A percentile compares a stretch with the other conserved stretches of the same genome.
These are phyloP conservation scores for Boletus rubropictus DNA, from an alignment of 768 basidiomycete species.

Conservation along the genomic window DNA sequence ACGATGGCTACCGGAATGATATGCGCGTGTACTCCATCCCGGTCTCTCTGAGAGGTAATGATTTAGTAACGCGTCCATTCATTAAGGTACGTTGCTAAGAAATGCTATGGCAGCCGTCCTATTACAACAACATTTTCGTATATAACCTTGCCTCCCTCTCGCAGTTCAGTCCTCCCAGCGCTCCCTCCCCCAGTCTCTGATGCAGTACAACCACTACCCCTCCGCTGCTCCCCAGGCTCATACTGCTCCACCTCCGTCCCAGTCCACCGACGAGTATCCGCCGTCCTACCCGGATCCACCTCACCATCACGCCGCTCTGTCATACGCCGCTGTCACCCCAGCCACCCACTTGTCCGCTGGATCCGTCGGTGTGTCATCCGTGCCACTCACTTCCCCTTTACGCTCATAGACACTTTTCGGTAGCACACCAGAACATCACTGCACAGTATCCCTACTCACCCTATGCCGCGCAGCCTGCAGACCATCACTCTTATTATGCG, in stretches of 20 bases:
- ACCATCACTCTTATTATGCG: slow-evolving; percentile 25
- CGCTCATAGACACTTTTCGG: slow-evolving; percentile 8
- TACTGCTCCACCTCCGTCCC: slow-evolving; percentile 15
- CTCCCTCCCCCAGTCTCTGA: slow-evolving; percentile 8
- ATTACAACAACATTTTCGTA: slow-evolving; percentile 31
- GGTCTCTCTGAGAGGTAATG: slow-evolving; percentile 32
- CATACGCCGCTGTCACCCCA: slow-evolving; percentile 25
- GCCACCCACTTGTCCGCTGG: slow-evolving; percentile 17
- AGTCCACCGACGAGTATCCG: slow-evolving; percentile 17
- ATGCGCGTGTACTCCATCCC: slow-evolving; percentile 31
- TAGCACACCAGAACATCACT: slow-evolving; percentile 17
- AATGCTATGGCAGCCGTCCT: slow-evolving; percentile 31
- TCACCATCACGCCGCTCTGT: slow-evolving; percentile 19
- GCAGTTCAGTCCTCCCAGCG: slow-evolving; percentile 3
- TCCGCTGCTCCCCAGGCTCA: slow-evolving; percentile 17
- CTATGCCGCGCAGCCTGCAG: slow-evolving; percentile 20
- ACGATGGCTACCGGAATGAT: slow-evolving; percentile 33
- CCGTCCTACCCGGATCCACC: slow-evolving; percentile 23
- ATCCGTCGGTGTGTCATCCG: slow-evolving; percentile 24
- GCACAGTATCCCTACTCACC: slow-evolving; percentile 18
- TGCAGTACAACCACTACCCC: slow-evolving; percentile 29
- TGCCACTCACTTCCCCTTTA: slow-evolving; percentile 7
- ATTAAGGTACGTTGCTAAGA: slow-evolving; percentile 36
- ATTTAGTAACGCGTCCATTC: slow-evolving; percentile 34
- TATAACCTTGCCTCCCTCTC: slow-evolving; percentile 25